phyloP scores from a whole-genome alignment of 441 rosid genomes.

The Corymbia citriodora region DNA sequence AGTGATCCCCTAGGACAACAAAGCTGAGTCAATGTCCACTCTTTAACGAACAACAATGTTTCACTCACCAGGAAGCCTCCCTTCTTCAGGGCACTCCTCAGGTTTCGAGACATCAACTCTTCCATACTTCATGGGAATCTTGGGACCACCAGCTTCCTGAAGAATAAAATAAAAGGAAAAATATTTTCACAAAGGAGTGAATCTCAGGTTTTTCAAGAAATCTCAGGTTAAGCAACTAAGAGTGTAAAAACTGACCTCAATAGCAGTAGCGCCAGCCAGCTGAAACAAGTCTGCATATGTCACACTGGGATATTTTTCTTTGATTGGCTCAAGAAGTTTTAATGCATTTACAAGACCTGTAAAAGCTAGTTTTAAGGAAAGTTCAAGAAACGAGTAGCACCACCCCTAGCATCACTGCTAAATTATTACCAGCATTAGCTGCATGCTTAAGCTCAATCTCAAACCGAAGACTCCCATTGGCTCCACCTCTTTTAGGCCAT shows the following conservation, averaged over 20 bases:
- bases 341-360: conserved; percentile 81
- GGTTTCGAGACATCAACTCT: conserved; percentile 74
- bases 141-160: conserved; percentile 96
- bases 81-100: conserved; percentile 91
- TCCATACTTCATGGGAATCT: conserved; percentile 88
- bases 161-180: background rate
- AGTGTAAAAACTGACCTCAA: conserved; percentile 54
- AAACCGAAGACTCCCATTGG: conserved; percentile 88
- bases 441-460: conserved; percentile 89
- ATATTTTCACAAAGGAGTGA: background rate
- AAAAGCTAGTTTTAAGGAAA: conserved; percentile 13
- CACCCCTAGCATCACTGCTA: background rate
- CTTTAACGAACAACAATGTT: background rate
- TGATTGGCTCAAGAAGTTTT: conserved; percentile 68
- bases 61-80: conserved; percentile 92
- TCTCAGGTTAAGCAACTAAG: background rate
- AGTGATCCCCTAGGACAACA: background rate
- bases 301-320: conserved; percentile 71
- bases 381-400: conserved; percentile 1
- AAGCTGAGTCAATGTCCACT: background rate
- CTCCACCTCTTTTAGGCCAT: conserved; percentile 93
- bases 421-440: conserved; percentile 79
- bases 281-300: conserved; percentile 92
- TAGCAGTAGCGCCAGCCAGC: conserved; percentile 88
- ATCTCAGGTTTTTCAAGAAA: background rate